phyloP scores from a whole-genome alignment of 768 basidiomycete species.

The Suillus cothurnatus region DNA sequence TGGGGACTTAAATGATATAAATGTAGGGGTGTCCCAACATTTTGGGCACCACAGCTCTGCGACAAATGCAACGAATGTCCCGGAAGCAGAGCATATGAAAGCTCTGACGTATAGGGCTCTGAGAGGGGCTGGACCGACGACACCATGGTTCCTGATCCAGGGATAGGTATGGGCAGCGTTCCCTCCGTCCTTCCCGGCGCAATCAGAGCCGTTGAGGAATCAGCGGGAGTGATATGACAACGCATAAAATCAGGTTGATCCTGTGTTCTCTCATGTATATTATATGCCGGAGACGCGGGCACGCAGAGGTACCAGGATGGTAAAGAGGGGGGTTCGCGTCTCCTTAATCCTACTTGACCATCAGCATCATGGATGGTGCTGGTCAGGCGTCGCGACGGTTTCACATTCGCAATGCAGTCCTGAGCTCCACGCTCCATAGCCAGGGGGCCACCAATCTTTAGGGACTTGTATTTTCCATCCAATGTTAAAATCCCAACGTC shows the following conservation, averaged over 20 bases:
- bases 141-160: background rate
- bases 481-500: background rate
- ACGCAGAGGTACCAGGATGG: background rate
- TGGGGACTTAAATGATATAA: background rate
- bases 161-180: background rate
- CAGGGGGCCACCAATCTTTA: background rate
- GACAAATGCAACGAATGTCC: background rate
- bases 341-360: background rate
- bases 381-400: background rate
- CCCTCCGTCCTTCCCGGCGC: background rate
- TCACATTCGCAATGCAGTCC: background rate
- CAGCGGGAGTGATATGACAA: background rate
- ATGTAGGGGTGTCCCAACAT: background rate
- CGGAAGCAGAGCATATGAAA: conserved; percentile 2
- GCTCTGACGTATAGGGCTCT: conserved; percentile 3
- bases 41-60: background rate
- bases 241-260: background rate
- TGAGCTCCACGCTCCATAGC: background rate
- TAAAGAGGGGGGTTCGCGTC: background rate
- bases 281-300: background rate
- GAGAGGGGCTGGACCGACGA: background rate
- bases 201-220: background rate
- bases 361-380: background rate
- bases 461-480: conserved; percentile 1
- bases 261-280: background rate